phyloP scores from a whole-genome alignment of 2,329 filamentous ascomycete genomes.

The Eurotiales sp. region DNA sequence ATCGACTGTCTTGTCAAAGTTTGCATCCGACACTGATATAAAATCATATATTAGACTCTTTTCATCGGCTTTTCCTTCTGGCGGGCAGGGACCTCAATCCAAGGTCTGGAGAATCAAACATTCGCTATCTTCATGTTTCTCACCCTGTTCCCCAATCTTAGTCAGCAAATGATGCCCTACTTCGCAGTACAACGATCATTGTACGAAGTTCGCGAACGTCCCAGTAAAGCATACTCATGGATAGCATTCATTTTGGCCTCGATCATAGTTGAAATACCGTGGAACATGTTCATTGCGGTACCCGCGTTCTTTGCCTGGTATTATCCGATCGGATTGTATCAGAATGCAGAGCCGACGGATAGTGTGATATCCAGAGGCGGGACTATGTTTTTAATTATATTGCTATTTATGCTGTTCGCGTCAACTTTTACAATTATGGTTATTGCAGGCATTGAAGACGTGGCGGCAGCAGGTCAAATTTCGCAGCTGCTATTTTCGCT shows the following conservation, averaged over 20 bases:
- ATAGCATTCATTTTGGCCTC: constrained; percentile 67
- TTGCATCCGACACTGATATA: neutral
- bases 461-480: constrained; percentile 64
- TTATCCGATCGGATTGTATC: constrained; percentile 56
- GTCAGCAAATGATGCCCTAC: constrained; percentile 55
- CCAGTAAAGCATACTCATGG: constrained; percentile 72
- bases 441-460: constrained; percentile 66
- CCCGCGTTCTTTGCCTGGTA: constrained; percentile 65
- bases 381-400: constrained; percentile 61
- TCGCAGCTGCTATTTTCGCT: constrained; percentile 59
- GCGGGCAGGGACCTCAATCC: constrained; percentile 67
- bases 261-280: constrained; percentile 68
- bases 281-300: constrained; percentile 55
- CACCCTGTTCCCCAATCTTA: constrained; percentile 67
- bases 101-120: constrained; percentile 87
- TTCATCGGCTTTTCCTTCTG: constrained; percentile 85
- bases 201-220: constrained; percentile 58
- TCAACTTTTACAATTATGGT: constrained; percentile 71
- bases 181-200: constrained; percentile 57
- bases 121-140: constrained; percentile 84
- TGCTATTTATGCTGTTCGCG: constrained; percentile 67
- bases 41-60: constrained; percentile 47
- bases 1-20: neutral
- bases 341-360: constrained; percentile 38
- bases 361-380: constrained; percentile 53